Percentiles rank a stretch among this genome's conserved stretches.
phyloP scores from a whole-genome alignment of 306 rosid genomes.

The Lablab purpureus region DNA sequence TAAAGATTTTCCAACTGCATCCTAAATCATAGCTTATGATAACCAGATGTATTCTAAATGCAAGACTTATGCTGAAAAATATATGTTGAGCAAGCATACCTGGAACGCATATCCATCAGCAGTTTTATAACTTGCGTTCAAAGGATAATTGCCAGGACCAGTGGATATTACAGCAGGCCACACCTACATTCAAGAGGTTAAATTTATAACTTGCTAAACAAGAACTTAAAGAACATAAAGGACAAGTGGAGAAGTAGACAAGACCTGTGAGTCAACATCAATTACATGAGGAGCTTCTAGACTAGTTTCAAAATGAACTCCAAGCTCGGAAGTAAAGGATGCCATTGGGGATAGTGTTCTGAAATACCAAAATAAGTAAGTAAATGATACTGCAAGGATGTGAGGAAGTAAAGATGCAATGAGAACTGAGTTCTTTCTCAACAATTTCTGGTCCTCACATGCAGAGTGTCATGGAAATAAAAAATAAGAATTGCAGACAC shows the following conservation, averaged over 20 bases:
- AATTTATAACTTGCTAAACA: conserved; percentile 44
- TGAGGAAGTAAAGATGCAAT: conserved; percentile 31
- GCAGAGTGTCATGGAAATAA: conserved; percentile 31
- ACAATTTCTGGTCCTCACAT: conserved; percentile 19
- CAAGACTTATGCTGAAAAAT: conserved; percentile 23
- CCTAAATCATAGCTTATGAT: conserved; percentile 60
- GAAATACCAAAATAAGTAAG: conserved; percentile 41
- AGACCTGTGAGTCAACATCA: conserved; percentile 86
- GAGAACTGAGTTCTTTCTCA: conserved; percentile 25
- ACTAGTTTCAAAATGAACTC: conserved; percentile 82
- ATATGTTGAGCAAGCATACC: conserved; percentile 53
- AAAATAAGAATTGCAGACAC: conserved; percentile 17
- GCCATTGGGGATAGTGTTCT: conserved; percentile 95
- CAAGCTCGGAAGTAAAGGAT: conserved; percentile 96
- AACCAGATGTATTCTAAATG: conserved; percentile 33
- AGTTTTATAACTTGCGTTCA: conserved; percentile 94
- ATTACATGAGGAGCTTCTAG: conserved; percentile 97
- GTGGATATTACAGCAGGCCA: conserved; percentile 88
- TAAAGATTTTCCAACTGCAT: conserved; percentile 86
- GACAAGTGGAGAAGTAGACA: conserved; percentile 27
- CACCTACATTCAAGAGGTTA: conserved; percentile 64
- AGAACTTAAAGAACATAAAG: conserved; percentile 43
- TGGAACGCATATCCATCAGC: conserved; percentile 90
- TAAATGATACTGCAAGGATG: conserved; percentile 32
- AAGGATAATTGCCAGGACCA: conserved; percentile 81